phyloP scores from a whole-genome alignment of 306 rosid species.

The Castanea crenata region DNA sequence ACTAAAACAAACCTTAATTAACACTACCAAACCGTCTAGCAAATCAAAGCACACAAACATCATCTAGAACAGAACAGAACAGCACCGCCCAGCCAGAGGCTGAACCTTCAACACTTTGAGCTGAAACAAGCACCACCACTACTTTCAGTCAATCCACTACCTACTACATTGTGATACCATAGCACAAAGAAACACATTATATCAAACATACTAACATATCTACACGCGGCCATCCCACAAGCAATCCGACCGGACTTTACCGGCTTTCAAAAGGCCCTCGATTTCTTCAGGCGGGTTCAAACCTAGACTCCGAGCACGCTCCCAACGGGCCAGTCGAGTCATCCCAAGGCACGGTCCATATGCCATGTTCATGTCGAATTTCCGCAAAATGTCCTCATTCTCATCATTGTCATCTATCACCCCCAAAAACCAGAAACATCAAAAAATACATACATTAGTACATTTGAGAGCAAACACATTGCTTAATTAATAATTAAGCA shows the following conservation, averaged over 20 bases:
- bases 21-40: not conserved
- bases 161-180: not conserved
- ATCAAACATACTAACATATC: conserved; percentile 9
- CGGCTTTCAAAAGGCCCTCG: conserved; percentile 38
- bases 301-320: conserved; percentile 69
- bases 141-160: not conserved
- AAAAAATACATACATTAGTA: too few relatives aligned
- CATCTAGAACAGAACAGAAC: not conserved
- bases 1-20: not conserved
- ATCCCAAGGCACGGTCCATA: conserved; percentile 87
- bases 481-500: too few relatives aligned
- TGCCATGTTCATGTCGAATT: conserved; percentile 77
- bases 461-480: too few relatives aligned
- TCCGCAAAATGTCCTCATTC: conserved; percentile 54
- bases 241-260: conserved; percentile 36
- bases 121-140: not conserved
- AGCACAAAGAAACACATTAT: not conserved
- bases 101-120: not conserved
- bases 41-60: conserved; percentile 1
- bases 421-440: not conserved
- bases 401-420: conserved; percentile 53
- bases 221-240: conserved; percentile 63
- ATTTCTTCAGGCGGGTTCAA: conserved; percentile 66
- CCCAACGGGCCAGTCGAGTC: conserved; percentile 69
- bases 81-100: conserved; percentile 29